phyloP scores from a whole-genome alignment of 202 grass and related monocot species.

The Dendrocalamus latiflorus region DNA sequence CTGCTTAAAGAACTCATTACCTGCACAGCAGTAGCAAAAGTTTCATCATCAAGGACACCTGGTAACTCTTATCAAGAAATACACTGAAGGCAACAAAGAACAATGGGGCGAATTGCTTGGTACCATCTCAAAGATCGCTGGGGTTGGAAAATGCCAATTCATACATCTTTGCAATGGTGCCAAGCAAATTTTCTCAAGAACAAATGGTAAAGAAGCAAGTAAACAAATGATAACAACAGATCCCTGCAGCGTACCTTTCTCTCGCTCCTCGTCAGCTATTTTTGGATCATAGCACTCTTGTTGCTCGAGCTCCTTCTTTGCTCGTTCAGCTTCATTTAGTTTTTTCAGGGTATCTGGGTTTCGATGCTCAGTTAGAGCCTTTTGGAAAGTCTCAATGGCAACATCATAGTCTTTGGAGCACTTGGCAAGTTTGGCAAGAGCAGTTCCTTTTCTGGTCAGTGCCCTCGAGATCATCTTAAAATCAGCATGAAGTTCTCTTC shows the following conservation, averaged over 20 bases:
- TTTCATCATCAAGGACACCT: neutral
- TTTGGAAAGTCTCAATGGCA: constrained; percentile 91
- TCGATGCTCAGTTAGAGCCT: constrained; percentile 92
- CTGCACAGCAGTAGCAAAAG: constrained; percentile 24
- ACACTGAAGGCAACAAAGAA: neutral
- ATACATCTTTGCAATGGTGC: neutral
- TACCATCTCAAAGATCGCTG: neutral
- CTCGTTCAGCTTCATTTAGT: constrained; percentile 86
- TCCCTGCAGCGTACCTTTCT: constrained; percentile 58
- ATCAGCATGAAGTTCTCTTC: constrained; percentile 92
- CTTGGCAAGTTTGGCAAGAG: constrained; percentile 77
- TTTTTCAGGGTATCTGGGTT: constrained; percentile 91
- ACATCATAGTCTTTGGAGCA: constrained; percentile 75
- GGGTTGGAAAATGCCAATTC: neutral
- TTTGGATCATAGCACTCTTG: constrained; percentile 95
- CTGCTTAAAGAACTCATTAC: constrained; percentile 84
- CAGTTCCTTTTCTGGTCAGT: constrained; percentile 95
- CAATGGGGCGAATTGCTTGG: neutral
- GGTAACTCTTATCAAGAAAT: neutral
- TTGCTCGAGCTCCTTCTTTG: constrained; percentile 96
- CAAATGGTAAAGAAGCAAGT: neutral
- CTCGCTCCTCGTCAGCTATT: constrained; percentile 86
- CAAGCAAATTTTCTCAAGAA: neutral
- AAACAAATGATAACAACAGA: neutral
- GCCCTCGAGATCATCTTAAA: constrained; percentile 94